These are phyloP conservation scores for Trametes gibbosa DNA, from an alignment of 768 basidiomycete species.

Conservation along the genomic window DNA sequence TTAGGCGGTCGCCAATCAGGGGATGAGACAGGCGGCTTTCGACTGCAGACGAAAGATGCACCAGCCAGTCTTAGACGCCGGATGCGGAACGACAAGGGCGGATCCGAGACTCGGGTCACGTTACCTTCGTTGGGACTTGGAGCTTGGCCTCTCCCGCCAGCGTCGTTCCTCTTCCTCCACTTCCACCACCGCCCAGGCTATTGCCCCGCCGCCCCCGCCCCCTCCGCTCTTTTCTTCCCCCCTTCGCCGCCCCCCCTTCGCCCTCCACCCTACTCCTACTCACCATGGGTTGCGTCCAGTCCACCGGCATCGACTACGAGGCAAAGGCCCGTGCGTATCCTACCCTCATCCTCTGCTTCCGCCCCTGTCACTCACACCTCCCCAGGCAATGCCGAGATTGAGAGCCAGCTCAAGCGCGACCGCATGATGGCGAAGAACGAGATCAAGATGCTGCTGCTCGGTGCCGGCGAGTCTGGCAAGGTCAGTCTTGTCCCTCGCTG, in stretches of 20 bases:
- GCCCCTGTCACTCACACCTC: not conserved
- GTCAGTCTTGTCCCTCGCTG: constrained; percentile 34
- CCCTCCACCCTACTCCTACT: constrained; percentile 19
- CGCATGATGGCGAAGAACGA: constrained; percentile 88
- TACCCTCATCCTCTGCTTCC: not conserved
- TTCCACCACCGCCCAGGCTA: constrained; percentile 13
- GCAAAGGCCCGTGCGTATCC: constrained; percentile 72
- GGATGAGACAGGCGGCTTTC: not conserved
- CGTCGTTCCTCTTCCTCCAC: constrained; percentile 8
- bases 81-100: not conserved
- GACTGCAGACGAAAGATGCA: too few relatives aligned
- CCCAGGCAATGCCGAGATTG: constrained; percentile 91
- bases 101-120: too few relatives aligned
- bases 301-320: constrained; percentile 69
- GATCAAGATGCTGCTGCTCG: constrained; percentile 94
- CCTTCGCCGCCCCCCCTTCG: not conserved
- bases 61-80: not conserved
- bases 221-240: constrained; percentile 11
- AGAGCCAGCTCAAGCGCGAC: constrained; percentile 88
- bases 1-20: constrained; percentile 8
- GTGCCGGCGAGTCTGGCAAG: constrained; percentile 97
- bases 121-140: not conserved
- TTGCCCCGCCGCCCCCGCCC: constrained; percentile 7
- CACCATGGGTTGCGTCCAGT: constrained; percentile 74
- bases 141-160: constrained; percentile 1